phyloP scores from a whole-genome alignment of 2,329 filamentous ascomycete genomes.

The Elsinoe ampelina region DNA sequence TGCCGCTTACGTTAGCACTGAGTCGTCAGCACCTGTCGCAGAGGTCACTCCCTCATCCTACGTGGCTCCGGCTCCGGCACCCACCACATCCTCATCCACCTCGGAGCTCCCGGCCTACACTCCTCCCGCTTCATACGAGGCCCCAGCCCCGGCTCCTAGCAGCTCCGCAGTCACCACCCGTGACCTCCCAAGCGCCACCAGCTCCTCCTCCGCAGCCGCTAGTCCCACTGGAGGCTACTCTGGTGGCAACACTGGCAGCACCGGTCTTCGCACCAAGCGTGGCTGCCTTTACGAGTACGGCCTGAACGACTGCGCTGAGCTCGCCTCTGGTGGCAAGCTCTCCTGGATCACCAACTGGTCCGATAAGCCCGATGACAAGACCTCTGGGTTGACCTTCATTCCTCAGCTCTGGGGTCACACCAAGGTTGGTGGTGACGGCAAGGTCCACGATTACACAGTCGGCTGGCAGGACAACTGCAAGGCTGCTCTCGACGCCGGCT shows the following conservation, averaged over 20 bases:
- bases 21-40: not conserved
- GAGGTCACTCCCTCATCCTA: conserved; percentile 14
- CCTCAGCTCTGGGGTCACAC: conserved; percentile 55
- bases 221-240: not conserved
- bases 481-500: conserved; percentile 44
- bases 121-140: conserved; percentile 25
- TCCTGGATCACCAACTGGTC: conserved; percentile 62
- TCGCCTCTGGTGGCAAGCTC: conserved; percentile 37
- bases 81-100: conserved; percentile 25
- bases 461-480: conserved; percentile 45
- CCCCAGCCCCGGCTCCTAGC: conserved; percentile 13
- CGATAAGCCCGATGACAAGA: conserved; percentile 33
- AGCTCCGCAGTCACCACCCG: conserved; percentile 17
- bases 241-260: conserved; percentile 39
- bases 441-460: conserved; percentile 32
- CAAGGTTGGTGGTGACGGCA: conserved; percentile 18
- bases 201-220: conserved; percentile 21
- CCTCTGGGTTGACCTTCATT: conserved; percentile 46
- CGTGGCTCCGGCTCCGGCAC: conserved; percentile 17
- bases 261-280: conserved; percentile 41
- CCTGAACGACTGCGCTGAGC: conserved; percentile 53
- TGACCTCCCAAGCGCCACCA: conserved; percentile 18
- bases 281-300: conserved; percentile 25
- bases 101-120: conserved; percentile 8
- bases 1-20: conserved; percentile 1